Percentiles rank a stretch among this genome's conserved stretches.
Conservation (phyloP, 768 basidiomycete genomes). For the Panaeolus cyanescens region DNA sequence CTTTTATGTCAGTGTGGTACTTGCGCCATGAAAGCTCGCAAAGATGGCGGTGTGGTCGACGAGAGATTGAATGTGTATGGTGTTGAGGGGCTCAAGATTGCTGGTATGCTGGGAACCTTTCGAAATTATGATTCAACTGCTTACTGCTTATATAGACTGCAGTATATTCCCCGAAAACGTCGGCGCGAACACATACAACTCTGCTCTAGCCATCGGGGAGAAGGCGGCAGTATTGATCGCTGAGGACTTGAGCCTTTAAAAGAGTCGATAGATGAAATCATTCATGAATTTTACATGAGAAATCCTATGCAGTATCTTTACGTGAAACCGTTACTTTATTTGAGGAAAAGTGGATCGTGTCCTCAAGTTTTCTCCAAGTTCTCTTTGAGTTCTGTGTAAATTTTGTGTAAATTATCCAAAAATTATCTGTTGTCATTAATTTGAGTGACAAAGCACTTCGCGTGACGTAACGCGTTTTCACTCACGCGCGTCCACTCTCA, state of each 20-base stretch:
- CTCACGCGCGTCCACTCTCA: conserved; percentile 11
- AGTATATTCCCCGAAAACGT: conserved; percentile 39
- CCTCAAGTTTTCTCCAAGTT: too few relatives aligned
- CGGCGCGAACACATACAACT: conserved; percentile 39
- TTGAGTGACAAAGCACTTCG: not conserved
- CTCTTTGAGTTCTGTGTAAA: too few relatives aligned
- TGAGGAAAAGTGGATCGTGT: too few relatives aligned
- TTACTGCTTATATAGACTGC: conserved; percentile 5
- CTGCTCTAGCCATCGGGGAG: conserved; percentile 51
- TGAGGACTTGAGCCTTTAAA: conserved; percentile 19
- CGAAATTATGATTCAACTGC: not conserved
- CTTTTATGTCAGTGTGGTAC: conserved; percentile 54
- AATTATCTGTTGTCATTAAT: not conserved
- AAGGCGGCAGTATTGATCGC: conserved; percentile 61
- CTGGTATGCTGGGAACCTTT: conserved; percentile 34
- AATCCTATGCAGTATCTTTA: too few relatives aligned
- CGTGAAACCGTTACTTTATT: too few relatives aligned
- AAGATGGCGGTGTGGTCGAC: conserved; percentile 56
- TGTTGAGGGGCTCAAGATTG: conserved; percentile 54
- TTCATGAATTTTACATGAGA: too few relatives aligned
- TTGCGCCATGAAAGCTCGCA: conserved; percentile 66
- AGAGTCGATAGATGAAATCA: too few relatives aligned
- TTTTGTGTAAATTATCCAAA: too few relatives aligned
- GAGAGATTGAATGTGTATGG: conserved; percentile 61
- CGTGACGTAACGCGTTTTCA: conserved; percentile 22